A percentile compares a stretch with the other conserved stretches of the same genome.
Conservation (phyloP, 352 stramenopile genomes). For the Bremia lactucae region DNA sequence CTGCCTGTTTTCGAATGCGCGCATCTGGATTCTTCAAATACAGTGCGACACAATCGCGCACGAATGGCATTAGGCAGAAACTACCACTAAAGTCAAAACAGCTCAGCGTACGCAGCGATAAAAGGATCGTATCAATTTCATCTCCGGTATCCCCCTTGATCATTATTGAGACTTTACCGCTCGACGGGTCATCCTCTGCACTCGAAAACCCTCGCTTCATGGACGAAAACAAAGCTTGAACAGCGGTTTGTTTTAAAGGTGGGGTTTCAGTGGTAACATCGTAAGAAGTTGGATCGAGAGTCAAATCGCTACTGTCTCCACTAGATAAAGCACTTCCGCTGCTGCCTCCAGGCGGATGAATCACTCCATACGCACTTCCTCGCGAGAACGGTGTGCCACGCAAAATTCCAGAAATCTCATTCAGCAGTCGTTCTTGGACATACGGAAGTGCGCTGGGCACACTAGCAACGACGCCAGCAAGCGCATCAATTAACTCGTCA, state of each 20-base stretch:
- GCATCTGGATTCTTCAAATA: conserved; percentile 88
- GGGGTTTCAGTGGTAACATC: conserved; percentile 18
- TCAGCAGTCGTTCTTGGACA: conserved; percentile 92
- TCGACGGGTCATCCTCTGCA: conserved; percentile 15
- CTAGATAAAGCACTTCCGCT: not conserved
- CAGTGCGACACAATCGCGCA: conserved; percentile 87
- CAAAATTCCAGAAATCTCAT: conserved; percentile 93
- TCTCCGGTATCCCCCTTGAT: conserved; percentile 73
- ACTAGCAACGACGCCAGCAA: conserved; percentile 85
- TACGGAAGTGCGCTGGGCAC: conserved; percentile 82
- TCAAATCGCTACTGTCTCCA: conserved; percentile 12
- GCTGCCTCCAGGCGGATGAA: conserved; percentile 10
- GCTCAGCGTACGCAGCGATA: conserved; percentile 90
- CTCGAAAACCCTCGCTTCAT: conserved; percentile 56
- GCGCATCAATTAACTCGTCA: conserved; percentile 88
- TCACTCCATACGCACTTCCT: conserved; percentile 4
- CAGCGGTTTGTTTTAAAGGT: conserved; percentile 35
- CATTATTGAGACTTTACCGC: conserved; percentile 22
- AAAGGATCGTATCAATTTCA: conserved; percentile 70
- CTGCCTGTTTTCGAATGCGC: conserved; percentile 86
- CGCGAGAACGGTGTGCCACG: conserved; percentile 69
- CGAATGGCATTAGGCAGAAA: conserved; percentile 93
- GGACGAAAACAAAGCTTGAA: conserved; percentile 62
- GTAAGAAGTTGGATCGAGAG: conserved; percentile 18
- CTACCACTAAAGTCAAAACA: conserved; percentile 88